Conservation (phyloP, 805 yeast genomes). For the Candida golubevii region DNA sequence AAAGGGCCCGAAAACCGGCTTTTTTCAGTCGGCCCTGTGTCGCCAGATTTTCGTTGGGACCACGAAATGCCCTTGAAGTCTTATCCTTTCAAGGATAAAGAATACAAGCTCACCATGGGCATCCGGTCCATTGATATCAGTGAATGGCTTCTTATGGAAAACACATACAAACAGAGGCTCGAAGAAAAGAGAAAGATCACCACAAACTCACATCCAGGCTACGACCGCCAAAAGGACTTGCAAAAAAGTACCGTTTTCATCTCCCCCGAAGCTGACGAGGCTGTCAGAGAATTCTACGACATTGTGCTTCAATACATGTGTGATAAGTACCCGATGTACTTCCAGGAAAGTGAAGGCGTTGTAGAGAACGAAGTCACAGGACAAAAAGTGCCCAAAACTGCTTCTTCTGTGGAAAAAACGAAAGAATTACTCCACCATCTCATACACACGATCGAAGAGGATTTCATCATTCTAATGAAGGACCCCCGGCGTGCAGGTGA, state of each 20-base stretch:
- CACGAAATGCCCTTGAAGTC: constrained; percentile 13
- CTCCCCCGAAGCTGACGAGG: constrained; percentile 31
- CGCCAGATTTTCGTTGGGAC: constrained; percentile 13
- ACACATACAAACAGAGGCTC: constrained; percentile 26
- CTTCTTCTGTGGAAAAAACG: constrained; percentile 7
- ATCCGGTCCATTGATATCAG: constrained; percentile 25
- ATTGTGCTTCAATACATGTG: constrained; percentile 29
- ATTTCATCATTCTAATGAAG: constrained; percentile 35
- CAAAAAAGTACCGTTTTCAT: constrained; percentile 28
- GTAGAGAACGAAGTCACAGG: constrained; percentile 27
- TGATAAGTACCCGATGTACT: constrained; percentile 38
- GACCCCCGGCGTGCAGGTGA: constrained; percentile 28
- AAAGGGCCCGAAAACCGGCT: background rate
- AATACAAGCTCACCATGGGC: constrained; percentile 32
- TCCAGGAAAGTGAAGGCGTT: constrained; percentile 16
- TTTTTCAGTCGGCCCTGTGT: constrained; percentile 10
- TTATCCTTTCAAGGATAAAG: constrained; percentile 56
- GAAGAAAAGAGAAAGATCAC: constrained; percentile 27
- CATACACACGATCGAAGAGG: constrained; percentile 36
- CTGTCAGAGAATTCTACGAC: constrained; percentile 34
- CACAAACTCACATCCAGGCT: constrained; percentile 30
- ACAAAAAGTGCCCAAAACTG: constrained; percentile 19
- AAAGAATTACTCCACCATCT: constrained; percentile 21
- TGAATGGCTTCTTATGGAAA: constrained; percentile 41
- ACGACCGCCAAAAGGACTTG: constrained; percentile 25